These are phyloP conservation scores for Aureobasidium sp. DNA, from an alignment of 2,329 filamentous ascomycete species.

Conservation along the genomic window DNA sequence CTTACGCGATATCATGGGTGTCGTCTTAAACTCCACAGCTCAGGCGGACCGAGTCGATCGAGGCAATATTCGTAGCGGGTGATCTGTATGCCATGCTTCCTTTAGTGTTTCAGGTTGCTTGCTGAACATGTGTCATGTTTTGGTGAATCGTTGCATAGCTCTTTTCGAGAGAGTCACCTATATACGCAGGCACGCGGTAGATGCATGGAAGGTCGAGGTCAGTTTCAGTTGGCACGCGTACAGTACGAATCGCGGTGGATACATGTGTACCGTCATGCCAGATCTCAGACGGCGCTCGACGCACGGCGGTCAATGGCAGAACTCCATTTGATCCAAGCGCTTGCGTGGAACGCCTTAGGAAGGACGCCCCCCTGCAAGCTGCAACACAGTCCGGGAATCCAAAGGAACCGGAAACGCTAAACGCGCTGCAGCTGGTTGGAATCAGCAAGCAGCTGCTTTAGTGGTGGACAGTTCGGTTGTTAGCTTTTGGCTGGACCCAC, in stretches of 20 bases:
- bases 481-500: conserved; percentile 9
- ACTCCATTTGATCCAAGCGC: conserved; percentile 13
- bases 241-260: background rate
- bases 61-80: background rate
- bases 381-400: conserved; percentile 9
- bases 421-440: conserved; percentile 13
- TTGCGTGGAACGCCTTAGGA: conserved; percentile 14
- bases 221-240: background rate
- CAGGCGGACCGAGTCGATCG: conserved; percentile 14
- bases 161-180: background rate
- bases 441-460: conserved; percentile 12
- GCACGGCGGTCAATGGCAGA: conserved; percentile 3
- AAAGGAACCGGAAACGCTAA: conserved; percentile 14
- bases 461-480: conserved; percentile 12
- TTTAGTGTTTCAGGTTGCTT: conserved; percentile 14
- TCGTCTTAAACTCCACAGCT: conserved; percentile 12
- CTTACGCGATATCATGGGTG: conserved; percentile 6
- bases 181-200: conserved; percentile 13
- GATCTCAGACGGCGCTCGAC: conserved; percentile 11
- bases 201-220: background rate
- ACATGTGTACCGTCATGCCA: conserved; percentile 12
- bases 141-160: conserved; percentile 9
- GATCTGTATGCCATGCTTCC: conserved; percentile 12
- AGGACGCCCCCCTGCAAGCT: background rate
- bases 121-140: conserved; percentile 10